Percentiles rank a stretch among this genome's conserved stretches.
phyloP scores from a whole-genome alignment of 2,329 filamentous ascomycete species.

The Fusarium penzigii region DNA sequence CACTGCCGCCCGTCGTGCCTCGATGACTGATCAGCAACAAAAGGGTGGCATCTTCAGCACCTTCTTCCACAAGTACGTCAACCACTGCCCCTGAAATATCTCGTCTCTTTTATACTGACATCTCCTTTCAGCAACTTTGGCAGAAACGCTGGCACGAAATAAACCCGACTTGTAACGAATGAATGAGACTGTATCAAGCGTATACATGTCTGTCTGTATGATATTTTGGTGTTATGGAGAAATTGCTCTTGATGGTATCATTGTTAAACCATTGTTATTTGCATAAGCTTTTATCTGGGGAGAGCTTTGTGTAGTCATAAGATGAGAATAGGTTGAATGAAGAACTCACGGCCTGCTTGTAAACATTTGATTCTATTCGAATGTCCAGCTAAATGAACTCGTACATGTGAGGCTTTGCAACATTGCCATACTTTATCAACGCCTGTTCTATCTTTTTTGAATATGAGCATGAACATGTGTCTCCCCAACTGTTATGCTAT shows the following conservation, averaged over 20 bases:
- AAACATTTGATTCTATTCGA: too few relatives aligned
- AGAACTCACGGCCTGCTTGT: too few relatives aligned
- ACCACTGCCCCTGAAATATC: not conserved
- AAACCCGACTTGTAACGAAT: not conserved
- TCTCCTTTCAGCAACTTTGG: constrained; percentile 33
- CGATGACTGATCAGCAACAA: constrained; percentile 54
- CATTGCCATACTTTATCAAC: too few relatives aligned
- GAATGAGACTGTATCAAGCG: not conserved
- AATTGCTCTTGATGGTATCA: not conserved
- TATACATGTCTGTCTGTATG: not conserved
- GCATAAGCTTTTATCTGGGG: not conserved
- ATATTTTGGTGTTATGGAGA: not conserved
- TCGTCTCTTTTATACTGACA: constrained; percentile 4
- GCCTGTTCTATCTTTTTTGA: too few relatives aligned
- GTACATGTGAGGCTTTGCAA: too few relatives aligned
- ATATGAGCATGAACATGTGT: too few relatives aligned
- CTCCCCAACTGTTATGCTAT: too few relatives aligned
- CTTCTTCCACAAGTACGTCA: constrained; percentile 58
- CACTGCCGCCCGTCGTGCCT: constrained; percentile 52
- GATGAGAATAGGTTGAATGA: not conserved
- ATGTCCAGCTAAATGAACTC: too few relatives aligned
- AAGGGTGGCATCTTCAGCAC: constrained; percentile 52
- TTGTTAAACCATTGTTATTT: not conserved
- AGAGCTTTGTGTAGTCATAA: not conserved
- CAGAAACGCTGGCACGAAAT: constrained; percentile 25